Evolutionary conservation across 208 protist species (phyloP).

Genomic region (Angomonas deanei): DNA sequence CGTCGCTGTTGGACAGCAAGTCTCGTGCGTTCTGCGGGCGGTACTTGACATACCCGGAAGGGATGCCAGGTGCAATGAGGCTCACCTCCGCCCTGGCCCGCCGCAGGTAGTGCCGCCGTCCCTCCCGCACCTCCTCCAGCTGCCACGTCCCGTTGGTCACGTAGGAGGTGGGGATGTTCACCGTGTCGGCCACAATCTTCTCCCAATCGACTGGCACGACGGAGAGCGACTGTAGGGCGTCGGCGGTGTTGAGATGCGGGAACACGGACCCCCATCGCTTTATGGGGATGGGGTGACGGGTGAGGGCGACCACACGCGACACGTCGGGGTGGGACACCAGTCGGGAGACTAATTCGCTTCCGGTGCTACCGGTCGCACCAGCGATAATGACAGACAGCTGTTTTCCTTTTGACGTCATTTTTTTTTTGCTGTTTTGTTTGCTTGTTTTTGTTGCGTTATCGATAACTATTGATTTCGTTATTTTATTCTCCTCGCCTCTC

Average conservation of each 20-base stretch:
- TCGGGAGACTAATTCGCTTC: constrained; percentile 49
- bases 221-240: constrained; percentile 46
- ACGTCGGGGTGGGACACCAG: constrained; percentile 60
- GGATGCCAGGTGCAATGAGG: background rate
- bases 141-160: constrained; percentile 35
- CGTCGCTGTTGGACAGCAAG: background rate
- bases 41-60: constrained; percentile 5
- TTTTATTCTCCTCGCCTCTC: too few species aligned
- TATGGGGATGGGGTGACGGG: constrained; percentile 44
- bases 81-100: constrained; percentile 5
- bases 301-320: constrained; percentile 47
- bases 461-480: too few species aligned
- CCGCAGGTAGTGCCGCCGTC: constrained; percentile 10
- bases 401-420: constrained; percentile 20
- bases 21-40: background rate
- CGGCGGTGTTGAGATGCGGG: constrained; percentile 34
- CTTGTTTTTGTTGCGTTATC: too few species aligned
- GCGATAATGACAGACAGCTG: constrained; percentile 56
- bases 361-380: constrained; percentile 49
- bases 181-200: constrained; percentile 40
- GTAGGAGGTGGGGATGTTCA: constrained; percentile 38
- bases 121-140: constrained; percentile 17
- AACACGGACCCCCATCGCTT: constrained; percentile 47
- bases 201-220: constrained; percentile 63
- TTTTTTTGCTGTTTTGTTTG: constrained; percentile 7